Evolutionary conservation across 768 basidiomycete genomes (phyloP), one percentile per base, ranked within the genome.

Genomic region (Hemileccinum rubropunctum): DNA sequence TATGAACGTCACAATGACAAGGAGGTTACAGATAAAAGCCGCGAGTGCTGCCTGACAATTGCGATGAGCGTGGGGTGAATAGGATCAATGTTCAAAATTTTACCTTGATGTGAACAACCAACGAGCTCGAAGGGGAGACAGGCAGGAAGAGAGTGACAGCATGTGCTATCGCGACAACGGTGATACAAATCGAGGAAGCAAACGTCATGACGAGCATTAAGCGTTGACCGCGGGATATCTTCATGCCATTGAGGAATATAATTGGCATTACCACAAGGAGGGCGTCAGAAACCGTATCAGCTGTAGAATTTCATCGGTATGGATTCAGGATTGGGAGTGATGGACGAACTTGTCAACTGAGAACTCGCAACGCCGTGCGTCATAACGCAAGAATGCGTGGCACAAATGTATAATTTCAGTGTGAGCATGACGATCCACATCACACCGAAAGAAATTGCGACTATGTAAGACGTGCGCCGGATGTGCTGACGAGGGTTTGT

Each of bases 71-170:
- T 26, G 32, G 11, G 23, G 21, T 18, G n/a, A 28, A 13, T 18
- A 5, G 18, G 4, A 3, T 10, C 10, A 17, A 38, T 21, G 18
- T 26, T 14, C 17, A 17, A n/a, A 7, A 13, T n/a, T 23, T 51
- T 43, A 58, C 63, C 57, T 61, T 63, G 48, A 65, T 20, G 28
- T 63, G 48, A 18, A 28, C 20, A 3, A 57, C 9, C 27, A 68
- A 28, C 28, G 57, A 30, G n/a, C 39, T 43, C 14, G 3, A 3
- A 2, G 15, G n/a, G 9, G 36, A 44, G 10, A 32, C 7, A 4
- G 58, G 50, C 3, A 30, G 17, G n/a, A 57, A 54, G 10, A 63
- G 51, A 26, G 32, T 9, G 28, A 54, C 11, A 4, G 47, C 47
- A 13, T 61, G 57, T 2, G 38, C 40, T 20, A 61, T 44, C 3